These are phyloP conservation scores for Dichomitus squalens DNA, from an alignment of 1,284 basidiomycete species.

Conservation along the genomic window DNA sequence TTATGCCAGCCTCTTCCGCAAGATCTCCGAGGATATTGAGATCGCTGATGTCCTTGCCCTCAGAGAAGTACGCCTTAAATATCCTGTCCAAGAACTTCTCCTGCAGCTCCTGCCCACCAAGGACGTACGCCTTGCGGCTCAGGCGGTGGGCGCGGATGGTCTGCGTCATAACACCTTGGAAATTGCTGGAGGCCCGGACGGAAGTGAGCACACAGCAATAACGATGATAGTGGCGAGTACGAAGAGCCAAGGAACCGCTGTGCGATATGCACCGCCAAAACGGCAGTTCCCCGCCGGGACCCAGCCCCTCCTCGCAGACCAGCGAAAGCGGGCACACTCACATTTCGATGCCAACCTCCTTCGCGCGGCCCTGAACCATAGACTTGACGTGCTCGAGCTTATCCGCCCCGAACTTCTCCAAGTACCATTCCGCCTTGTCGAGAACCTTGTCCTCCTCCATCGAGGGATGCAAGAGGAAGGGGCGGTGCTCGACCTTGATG, in stretches of 20 bases:
- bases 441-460: slow-evolving; percentile 47
- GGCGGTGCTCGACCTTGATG: slow-evolving; percentile 77
- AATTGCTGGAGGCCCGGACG: slow-evolving; percentile 37
- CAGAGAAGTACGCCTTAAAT: slow-evolving; percentile 70
- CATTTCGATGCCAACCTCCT: slow-evolving; percentile 67
- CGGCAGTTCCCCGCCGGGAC: background rate
- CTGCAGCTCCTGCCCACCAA: slow-evolving; percentile 69
- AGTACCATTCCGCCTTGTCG: slow-evolving; percentile 53
- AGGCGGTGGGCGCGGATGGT: slow-evolving; percentile 75
- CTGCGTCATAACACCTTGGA: slow-evolving; percentile 63
- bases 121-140: slow-evolving; percentile 66
- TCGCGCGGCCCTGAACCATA: slow-evolving; percentile 53
- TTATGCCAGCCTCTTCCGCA: slow-evolving; percentile 60
- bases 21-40: slow-evolving; percentile 59
- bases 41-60: slow-evolving; percentile 66
- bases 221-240: too few species aligned
- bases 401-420: slow-evolving; percentile 60
- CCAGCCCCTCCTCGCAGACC: background rate
- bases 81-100: slow-evolving; percentile 55
- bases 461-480: slow-evolving; percentile 65
- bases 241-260: too few species aligned
- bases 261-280: too few species aligned
- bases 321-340: slow-evolving; percentile 38
- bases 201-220: background rate
- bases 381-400: slow-evolving; percentile 50